Base-by-base conservation (phyloP, 2,329 filamentous ascomycete genomes). In the Truncatella angustata region DNA sequence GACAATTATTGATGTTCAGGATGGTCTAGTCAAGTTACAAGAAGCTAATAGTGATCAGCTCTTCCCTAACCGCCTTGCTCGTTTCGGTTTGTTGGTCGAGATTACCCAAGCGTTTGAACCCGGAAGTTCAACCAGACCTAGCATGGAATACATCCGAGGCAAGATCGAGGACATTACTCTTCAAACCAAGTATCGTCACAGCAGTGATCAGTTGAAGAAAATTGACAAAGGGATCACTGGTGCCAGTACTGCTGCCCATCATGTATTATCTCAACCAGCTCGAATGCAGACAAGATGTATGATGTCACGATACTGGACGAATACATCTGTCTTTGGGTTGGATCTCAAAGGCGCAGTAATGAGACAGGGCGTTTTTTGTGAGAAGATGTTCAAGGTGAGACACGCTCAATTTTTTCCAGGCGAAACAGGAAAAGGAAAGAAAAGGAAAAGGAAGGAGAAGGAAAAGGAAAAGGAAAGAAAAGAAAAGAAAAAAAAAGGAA, bases 281-380 rank as follows among this genome's bases (percentile, higher is more conserved):
- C 66, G 70, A 3, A 57, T 82, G 10, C 71, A 74, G 1, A 70
- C 83, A 7, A 77, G 84, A 11, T 80, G 79, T 60, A 85, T 86
- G 80, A 85, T 89, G 81, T 76, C 75, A 24, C 72, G 80, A 4
- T 88, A 88, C 61, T 87, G 84, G 83, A 76, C 81, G 23, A 88
- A 88, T 63, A 73, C 71, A n/a, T 80, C 78, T 3, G 70, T 74
- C 0, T 87, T 88, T 54, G 80, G 80, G 0, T 71, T 88, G 2
- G 83, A 88, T 54, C 78, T 88, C 2, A 71, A 74, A 11, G 80
- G 81, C 1, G 85, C 84, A 0, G 80, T 87, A 1, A 73, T 85
- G 58, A 74, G 85, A 0, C 85, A 88, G 62, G 79, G 80, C 26
- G 70, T 76, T 40, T 88, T 87, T 58, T 68, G 82, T 9, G 78